Conservation (phyloP, 1,284 basidiomycete species). For the Acaromyces ingoldii region DNA sequence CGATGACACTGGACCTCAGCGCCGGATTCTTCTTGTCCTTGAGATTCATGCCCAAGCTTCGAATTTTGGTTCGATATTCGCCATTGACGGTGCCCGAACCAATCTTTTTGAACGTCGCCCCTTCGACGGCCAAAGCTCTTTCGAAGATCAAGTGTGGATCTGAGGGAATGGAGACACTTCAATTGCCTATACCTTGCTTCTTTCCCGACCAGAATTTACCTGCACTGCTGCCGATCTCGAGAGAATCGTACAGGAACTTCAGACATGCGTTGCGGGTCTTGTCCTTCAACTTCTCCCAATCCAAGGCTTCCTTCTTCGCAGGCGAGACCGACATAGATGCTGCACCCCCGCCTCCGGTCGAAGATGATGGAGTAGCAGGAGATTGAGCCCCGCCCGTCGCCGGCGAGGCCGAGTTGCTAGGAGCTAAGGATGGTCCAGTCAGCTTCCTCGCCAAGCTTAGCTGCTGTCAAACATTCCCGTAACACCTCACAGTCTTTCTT, state of each 20-base stretch:
- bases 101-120: slow-evolving; percentile 44
- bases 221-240: slow-evolving; percentile 60
- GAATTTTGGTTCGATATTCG: slow-evolving; percentile 73
- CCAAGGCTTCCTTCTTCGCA: slow-evolving; percentile 19
- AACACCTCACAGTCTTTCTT: slow-evolving; percentile 55
- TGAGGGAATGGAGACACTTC: too few relatives aligned
- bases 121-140: slow-evolving; percentile 54
- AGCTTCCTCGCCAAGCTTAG: slow-evolving; percentile 51
- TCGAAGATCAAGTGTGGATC: slow-evolving; percentile 42
- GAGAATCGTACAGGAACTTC: slow-evolving; percentile 83
- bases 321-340: too few relatives aligned
- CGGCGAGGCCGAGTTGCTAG: too few relatives aligned
- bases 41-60: slow-evolving; percentile 83
- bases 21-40: slow-evolving; percentile 92
- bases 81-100: slow-evolving; percentile 32
- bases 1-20: slow-evolving; percentile 75
- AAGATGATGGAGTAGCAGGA: too few relatives aligned
- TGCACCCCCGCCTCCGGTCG: too few relatives aligned
- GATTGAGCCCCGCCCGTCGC: slow-evolving; percentile 4
- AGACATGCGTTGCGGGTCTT: slow-evolving; percentile 79
- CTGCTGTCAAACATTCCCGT: slow-evolving; percentile 37
- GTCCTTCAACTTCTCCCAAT: slow-evolving; percentile 52
- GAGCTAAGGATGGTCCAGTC: too few relatives aligned
- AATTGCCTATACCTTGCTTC: too few relatives aligned
- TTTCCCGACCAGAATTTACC: too few relatives aligned